These are phyloP conservation scores for Trifolium pratense DNA, from an alignment of 306 rosid genomes.

Conservation along the genomic window DNA sequence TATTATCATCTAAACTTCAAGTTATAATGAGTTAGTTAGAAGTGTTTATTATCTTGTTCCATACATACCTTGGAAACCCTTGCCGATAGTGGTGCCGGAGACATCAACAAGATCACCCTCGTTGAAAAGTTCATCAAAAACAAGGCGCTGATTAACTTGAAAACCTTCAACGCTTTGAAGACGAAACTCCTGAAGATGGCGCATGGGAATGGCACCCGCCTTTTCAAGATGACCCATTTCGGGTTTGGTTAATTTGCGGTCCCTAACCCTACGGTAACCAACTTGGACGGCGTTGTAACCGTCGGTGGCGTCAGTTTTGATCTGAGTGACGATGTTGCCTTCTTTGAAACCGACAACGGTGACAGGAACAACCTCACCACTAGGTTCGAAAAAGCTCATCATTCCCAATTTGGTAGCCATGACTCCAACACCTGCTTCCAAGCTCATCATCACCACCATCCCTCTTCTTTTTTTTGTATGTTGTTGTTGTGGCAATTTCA, in stretches of 20 bases:
- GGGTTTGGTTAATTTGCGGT: constrained; percentile 82
- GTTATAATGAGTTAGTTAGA: too few relatives aligned
- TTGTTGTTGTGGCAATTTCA: constrained; percentile 8
- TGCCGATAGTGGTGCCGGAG: constrained; percentile 90
- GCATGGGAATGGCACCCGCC: constrained; percentile 80
- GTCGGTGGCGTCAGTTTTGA: constrained; percentile 80
- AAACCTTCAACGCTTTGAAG: constrained; percentile 63
- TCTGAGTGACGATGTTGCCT: constrained; percentile 89
- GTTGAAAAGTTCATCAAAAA: constrained; percentile 66
- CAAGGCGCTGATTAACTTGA: constrained; percentile 68
- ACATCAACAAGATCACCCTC: constrained; percentile 97
- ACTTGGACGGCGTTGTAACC: constrained; percentile 85
- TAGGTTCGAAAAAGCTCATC: constrained; percentile 80
- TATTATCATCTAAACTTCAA: too few relatives aligned
- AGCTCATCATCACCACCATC: constrained; percentile 62
- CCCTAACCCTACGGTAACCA: constrained; percentile 82
- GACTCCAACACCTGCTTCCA: constrained; percentile 93
- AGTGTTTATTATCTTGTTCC: too few relatives aligned
- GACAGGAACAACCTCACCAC: constrained; percentile 83
- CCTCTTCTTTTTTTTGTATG: neutral
- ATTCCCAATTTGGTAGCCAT: constrained; percentile 95
- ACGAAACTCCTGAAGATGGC: constrained; percentile 96
- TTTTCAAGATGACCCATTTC: constrained; percentile 87
- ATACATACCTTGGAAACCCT: constrained; percentile 76
- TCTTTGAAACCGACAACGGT: constrained; percentile 94